phyloP scores from a whole-genome alignment of 2,329 filamentous ascomycete genomes.

The Diaporthe sp. region DNA sequence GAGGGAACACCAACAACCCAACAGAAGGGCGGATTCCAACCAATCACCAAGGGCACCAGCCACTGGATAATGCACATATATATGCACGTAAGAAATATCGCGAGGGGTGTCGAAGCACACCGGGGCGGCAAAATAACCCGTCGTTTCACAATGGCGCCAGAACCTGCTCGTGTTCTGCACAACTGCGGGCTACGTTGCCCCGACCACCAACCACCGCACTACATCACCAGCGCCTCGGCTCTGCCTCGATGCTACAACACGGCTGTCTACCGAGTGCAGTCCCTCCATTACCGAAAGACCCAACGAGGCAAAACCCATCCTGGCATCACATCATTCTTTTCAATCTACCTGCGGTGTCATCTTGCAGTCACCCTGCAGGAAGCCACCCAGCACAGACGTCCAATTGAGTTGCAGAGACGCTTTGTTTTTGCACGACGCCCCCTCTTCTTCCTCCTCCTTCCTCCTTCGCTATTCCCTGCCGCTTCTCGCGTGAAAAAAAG shows the following conservation, averaged over 20 bases:
- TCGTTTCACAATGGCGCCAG: conserved; percentile 19
- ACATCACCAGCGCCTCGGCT: not conserved
- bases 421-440: conserved; percentile 29
- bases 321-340: conserved; percentile 27
- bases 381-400: conserved; percentile 28
- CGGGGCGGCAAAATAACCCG: conserved; percentile 24
- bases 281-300: not conserved
- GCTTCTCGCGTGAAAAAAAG: conserved; percentile 17
- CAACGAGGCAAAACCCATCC: conserved; percentile 2
- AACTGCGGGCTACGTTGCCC: conserved; percentile 21
- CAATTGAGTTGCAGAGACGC: conserved; percentile 22
- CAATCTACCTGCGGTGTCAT: conserved; percentile 28
- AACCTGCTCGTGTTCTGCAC: conserved; percentile 10
- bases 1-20: not conserved
- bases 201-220: conserved; percentile 31
- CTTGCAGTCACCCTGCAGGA: conserved; percentile 30
- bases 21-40: not conserved
- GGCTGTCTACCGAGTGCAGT: not conserved
- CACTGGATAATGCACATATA: conserved; percentile 6
- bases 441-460: not conserved
- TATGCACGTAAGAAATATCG: conserved; percentile 13
- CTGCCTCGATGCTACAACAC: conserved; percentile 12
- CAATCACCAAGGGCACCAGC: not conserved
- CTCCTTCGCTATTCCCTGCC: not conserved
- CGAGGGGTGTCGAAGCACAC: conserved; percentile 4